Base-by-base conservation (phyloP, 345 rosid genomes). In the Linum tenue region DNA sequence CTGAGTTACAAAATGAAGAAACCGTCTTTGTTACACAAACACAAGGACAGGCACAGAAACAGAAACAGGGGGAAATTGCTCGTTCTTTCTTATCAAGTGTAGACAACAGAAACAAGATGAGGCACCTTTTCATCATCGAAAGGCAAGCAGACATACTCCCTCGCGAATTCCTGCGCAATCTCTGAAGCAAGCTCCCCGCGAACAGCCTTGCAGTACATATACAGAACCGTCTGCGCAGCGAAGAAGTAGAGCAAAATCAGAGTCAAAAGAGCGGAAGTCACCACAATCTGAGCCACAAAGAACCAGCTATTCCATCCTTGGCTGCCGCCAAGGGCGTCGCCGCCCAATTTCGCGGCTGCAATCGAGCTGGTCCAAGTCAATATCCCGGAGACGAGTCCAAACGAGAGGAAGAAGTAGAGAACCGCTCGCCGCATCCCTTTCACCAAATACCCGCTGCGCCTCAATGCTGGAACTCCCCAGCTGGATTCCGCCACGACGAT, bases 131-230 rank as follows among this genome's bases (percentile, higher is more conserved):
- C 82, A 16, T 83, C 85, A 57, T 83, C 88, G 68, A 86, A 84
- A 59, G 96, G 98, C 79, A 89, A 80, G 41, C 91, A 82, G 3
- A 83, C 82, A 56, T 86, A 87, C 44, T 83, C 87, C 55, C 80
- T 69, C 0, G 86, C 80, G 71, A 87, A 82, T 66, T 89, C 92
- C 69, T 83, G 80, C 3, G 92, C 94, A 7, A 91, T 86, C 80
- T 86, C 84, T 73, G 64, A 73, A 12, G 82, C 94, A 56, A 87
- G 82, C 79, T 92, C 90, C 2, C 92, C 94, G n/a, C 81, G 81
- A 9, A 67, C 48, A 56, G 94, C 91, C 73, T 85, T 87, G 62
- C 90, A 83, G 60, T 82, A 73, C 80, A 87, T 82, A 60, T 86
- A 87, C 75, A 87, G 64, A 63, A 92, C 87, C 1, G 86, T 78